These are phyloP conservation scores for Fusarium irregulare DNA, from an alignment of 2,329 filamentous ascomycete genomes.

Conservation along the genomic window DNA sequence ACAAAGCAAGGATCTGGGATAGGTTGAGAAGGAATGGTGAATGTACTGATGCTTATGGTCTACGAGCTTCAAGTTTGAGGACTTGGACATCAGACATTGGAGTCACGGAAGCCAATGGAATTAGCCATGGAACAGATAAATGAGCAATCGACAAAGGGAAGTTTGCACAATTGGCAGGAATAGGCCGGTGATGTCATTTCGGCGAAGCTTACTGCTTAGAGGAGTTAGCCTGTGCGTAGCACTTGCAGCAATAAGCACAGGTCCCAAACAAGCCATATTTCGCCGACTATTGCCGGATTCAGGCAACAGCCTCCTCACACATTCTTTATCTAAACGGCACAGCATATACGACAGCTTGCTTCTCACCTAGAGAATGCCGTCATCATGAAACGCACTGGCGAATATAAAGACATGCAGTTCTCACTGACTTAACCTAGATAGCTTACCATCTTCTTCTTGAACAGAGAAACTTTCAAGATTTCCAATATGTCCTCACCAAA, in stretches of 20 bases:
- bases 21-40: neutral
- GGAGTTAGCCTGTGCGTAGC: too few relatives aligned
- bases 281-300: constrained; percentile 1
- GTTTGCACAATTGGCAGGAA: too few relatives aligned
- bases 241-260: too few relatives aligned
- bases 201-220: too few relatives aligned
- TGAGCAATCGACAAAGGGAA: too few relatives aligned
- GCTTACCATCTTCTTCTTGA: too few relatives aligned
- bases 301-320: neutral
- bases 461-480: too few relatives aligned
- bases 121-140: neutral
- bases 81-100: neutral
- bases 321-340: neutral
- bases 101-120: neutral
- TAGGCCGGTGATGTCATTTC: too few relatives aligned
- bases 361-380: neutral
- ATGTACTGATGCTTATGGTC: neutral
- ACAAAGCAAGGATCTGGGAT: neutral
- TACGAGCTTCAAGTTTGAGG: neutral
- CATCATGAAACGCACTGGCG: neutral
- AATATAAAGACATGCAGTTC: neutral
- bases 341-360: neutral
- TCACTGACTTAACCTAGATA: neutral
- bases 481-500: constrained; percentile 14
- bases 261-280: neutral